Percentiles rank a stretch among this genome's conserved stretches.
Conservation (phyloP, 2,329 filamentous ascomycete species). For the Ophiostoma sp. region DNA sequence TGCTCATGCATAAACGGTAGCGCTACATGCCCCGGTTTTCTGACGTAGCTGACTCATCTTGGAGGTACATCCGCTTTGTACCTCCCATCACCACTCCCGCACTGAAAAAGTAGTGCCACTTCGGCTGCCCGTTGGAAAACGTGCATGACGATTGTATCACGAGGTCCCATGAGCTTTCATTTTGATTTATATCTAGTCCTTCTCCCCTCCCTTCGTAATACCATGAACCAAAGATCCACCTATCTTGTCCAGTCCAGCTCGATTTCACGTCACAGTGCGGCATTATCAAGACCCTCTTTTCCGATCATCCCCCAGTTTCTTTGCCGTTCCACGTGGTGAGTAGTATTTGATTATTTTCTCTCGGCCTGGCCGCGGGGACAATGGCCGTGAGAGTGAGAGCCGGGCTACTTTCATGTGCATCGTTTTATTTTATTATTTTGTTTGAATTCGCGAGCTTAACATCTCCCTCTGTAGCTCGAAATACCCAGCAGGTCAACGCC, state of each 20-base stretch:
- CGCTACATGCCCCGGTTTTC: neutral
- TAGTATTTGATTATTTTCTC: constrained; percentile 11
- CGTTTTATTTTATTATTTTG: too few species aligned
- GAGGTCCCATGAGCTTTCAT: neutral
- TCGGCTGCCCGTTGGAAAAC: neutral
- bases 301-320: neutral
- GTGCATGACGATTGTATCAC: neutral
- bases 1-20: too few species aligned
- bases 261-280: constrained; percentile 19
- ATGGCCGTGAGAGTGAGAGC: too few species aligned
- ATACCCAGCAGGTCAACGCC: neutral
- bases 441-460: too few species aligned
- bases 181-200: neutral
- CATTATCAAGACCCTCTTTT: constrained; percentile 22
- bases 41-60: constrained; percentile 8
- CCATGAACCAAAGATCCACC: constrained; percentile 10
- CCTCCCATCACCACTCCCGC: constrained; percentile 9
- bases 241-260: constrained; percentile 12
- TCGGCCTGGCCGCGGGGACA: constrained; percentile 22
- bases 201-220: neutral
- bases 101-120: neutral
- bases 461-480: neutral
- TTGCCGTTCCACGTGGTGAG: constrained; percentile 19
- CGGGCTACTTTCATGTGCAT: too few species aligned
- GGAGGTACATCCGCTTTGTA: neutral